Base-by-base conservation (phyloP, 2,329 filamentous ascomycete genomes). In the Colletotrichum viniferum region DNA sequence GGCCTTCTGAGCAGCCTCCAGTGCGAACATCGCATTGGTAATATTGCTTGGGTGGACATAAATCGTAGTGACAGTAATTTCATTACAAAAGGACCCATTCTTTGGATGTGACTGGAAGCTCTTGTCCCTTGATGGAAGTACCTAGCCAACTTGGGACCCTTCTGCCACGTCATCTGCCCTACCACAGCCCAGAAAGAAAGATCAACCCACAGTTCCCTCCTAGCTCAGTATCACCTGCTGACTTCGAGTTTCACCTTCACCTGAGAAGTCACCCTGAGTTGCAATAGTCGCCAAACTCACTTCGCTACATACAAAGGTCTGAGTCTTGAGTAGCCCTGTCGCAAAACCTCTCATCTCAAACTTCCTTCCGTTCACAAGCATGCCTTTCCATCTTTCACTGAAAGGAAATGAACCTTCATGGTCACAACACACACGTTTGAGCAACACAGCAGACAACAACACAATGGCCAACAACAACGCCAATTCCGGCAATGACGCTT, bases 151-250 rank as follows among this genome's bases (percentile, higher is more conserved):
- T 21, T 48, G 0, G 10, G 43, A 48, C 10, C 6, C 9, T 48
- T 34, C 5, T 34, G 12, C 12, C 12, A 4, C 7, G 34, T 14
- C 13, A 36, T n/a, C 18, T 48, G 43, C 3, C 18, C 10, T 21
- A 16, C 6, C 10, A 13, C n/a, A 21, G 10, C n/a, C 10, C 10
- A 13, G 43, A 21, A 13, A n/a, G 10, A 48, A 48, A 48, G 5
- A 48, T 13, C 0, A 1, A 1, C 10, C 10, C 0, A 5, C 3
- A 13, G 3, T 13, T n/a, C n/a, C 43, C 21, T 48, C 4, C 8
- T 48, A 21, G 1, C 2, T 13, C 1, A 21, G 2, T 4, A 12
- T 21, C 43, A 7, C 43, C 10, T 13, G 7, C 5, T 2, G 4
- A 13, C 10, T 21, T 48, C 5, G 6, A 4, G 1, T 2, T 48